Conservation (phyloP, 2,329 filamentous ascomycete species). For the Colletotrichum destructivum region DNA sequence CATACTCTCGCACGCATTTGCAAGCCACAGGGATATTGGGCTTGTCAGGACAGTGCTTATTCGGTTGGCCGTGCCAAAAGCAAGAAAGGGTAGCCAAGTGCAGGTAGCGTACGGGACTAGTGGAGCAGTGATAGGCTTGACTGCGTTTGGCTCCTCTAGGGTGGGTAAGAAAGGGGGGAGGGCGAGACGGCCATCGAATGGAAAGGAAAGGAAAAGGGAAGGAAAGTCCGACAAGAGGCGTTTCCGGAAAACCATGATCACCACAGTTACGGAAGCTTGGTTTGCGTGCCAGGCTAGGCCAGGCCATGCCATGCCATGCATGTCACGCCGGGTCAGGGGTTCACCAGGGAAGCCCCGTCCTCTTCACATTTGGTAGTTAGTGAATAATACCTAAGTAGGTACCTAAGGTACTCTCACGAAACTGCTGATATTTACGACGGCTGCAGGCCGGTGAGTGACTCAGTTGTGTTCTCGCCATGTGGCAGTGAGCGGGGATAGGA, state of each 20-base stretch:
- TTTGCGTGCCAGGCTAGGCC: neutral
- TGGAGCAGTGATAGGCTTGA: conserved; percentile 26
- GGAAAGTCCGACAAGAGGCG: conserved; percentile 14
- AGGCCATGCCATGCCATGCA: neutral
- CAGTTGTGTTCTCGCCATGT: neutral
- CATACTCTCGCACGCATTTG: conserved; percentile 3
- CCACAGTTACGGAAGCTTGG: conserved; percentile 4
- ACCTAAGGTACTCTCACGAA: too few species aligned
- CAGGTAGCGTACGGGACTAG: too few species aligned
- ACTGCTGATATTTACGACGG: neutral
- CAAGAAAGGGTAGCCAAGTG: conserved; percentile 1
- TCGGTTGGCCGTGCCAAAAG: neutral
- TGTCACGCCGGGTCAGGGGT: neutral
- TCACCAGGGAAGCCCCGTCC: neutral
- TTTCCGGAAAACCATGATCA: neutral
- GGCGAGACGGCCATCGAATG: conserved; percentile 6
- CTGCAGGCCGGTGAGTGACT: neutral
- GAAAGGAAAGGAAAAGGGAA: conserved; percentile 10
- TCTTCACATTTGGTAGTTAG: too few species aligned
- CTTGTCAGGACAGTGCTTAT: neutral
- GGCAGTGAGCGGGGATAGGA: neutral
- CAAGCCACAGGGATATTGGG: conserved; percentile 30
- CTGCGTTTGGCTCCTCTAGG: conserved; percentile 6
- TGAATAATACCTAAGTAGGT: too few species aligned
- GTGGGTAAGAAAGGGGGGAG: conserved; percentile 12